Percentiles rank a stretch among this genome's conserved stretches.
These are phyloP conservation scores for Basipetospora sp. DNA, from an alignment of 2,329 filamentous ascomycete species.

Conservation along the genomic window DNA sequence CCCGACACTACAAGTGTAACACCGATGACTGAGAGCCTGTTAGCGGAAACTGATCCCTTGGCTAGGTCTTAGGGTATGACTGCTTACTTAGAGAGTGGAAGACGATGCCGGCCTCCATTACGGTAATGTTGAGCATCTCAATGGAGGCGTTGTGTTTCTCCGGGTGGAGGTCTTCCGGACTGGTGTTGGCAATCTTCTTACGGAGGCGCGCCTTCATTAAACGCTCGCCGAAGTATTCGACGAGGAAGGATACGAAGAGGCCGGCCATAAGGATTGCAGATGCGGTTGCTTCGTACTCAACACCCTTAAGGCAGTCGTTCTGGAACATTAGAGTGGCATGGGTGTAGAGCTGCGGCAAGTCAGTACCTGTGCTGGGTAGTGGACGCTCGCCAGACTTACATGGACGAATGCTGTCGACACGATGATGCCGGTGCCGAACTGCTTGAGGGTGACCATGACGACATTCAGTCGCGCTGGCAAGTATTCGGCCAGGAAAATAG, in stretches of 20 bases:
- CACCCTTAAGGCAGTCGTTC: slow-evolving; percentile 51
- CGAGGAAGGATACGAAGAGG: slow-evolving; percentile 55
- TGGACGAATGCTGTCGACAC: slow-evolving; percentile 58
- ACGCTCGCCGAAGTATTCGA: slow-evolving; percentile 53
- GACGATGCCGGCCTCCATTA: slow-evolving; percentile 59
- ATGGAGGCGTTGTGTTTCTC: slow-evolving; percentile 13
- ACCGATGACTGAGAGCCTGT: slow-evolving; percentile 36
- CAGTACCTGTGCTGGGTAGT: neutral
- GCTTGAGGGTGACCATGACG: slow-evolving; percentile 51
- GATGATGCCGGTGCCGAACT: slow-evolving; percentile 60
- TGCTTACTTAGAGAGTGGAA: slow-evolving; percentile 55
- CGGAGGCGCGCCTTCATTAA: slow-evolving; percentile 26
- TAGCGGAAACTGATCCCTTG: neutral
- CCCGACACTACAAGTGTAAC: slow-evolving; percentile 47
- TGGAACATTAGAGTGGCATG: slow-evolving; percentile 60
- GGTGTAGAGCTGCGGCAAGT: slow-evolving; percentile 45
- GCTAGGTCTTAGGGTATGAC: slow-evolving; percentile 1
- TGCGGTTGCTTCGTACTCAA: slow-evolving; percentile 54
- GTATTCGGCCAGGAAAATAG: slow-evolving; percentile 47
- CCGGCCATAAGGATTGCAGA: slow-evolving; percentile 61
- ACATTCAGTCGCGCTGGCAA: slow-evolving; percentile 34
- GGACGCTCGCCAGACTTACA: slow-evolving; percentile 29
- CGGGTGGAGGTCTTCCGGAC: slow-evolving; percentile 13
- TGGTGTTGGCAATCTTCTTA: slow-evolving; percentile 16
- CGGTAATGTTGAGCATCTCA: slow-evolving; percentile 46